Conservation (phyloP, 73 alveolate genomes). For the Paramecium bursaria region DNA sequence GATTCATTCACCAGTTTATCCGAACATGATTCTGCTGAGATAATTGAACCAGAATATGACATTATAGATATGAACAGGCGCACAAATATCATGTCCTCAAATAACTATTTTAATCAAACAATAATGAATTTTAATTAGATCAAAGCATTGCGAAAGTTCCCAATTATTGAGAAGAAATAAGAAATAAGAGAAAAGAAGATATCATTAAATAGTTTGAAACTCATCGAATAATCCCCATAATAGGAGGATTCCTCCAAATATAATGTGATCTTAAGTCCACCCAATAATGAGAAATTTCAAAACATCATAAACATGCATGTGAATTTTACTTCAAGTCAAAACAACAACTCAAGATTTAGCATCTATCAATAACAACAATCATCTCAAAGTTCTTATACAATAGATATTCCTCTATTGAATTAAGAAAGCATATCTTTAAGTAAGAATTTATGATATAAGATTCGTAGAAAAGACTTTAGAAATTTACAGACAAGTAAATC, state of each 20-base stretch:
- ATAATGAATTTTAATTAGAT: conserved; percentile 21
- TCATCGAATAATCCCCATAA: too few species aligned
- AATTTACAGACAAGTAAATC: conserved; percentile 4
- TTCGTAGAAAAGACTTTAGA: neutral
- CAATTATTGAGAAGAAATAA: neutral
- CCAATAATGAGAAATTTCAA: conserved; percentile 1
- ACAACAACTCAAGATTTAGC: too few species aligned
- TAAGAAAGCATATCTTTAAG: conserved; percentile 4
- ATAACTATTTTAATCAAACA: conserved; percentile 48
- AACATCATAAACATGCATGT: neutral
- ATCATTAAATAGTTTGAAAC: too few species aligned
- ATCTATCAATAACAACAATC: neutral
- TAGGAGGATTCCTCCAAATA: neutral
- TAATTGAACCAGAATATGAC: conserved; percentile 25
- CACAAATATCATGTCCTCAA: conserved; percentile 10
- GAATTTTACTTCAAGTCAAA: too few species aligned
- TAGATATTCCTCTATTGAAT: conserved; percentile 56
- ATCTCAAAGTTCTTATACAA: conserved; percentile 22
- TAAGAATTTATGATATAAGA: neutral
- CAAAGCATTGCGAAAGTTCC: neutral
- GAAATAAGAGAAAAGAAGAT: too few species aligned
- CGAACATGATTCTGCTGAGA: conserved; percentile 26
- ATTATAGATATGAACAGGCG: conserved; percentile 20
- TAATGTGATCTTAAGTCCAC: neutral
- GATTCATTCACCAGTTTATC: conserved; percentile 1